Percentiles rank a stretch among this genome's conserved stretches.
Conservation (phyloP, 306 rosid species). For the Casuarina cunninghamiana region DNA sequence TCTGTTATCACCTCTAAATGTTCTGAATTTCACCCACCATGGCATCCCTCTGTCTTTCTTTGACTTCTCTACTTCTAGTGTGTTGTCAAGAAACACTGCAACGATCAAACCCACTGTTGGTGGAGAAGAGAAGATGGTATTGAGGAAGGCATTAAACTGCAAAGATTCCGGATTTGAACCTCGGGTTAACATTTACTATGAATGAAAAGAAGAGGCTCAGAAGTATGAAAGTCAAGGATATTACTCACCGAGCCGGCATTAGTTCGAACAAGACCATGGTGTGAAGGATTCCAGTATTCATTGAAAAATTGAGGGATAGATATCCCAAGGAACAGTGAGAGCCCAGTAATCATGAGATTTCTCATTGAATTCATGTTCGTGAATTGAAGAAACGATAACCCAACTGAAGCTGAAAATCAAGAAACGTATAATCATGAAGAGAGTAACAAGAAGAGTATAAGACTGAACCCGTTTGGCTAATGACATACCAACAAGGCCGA, state of each 20-base stretch:
- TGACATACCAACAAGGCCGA: constrained; percentile 84
- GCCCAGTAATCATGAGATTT: constrained; percentile 87
- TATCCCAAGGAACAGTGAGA: constrained; percentile 84
- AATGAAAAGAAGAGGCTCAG: too few relatives aligned
- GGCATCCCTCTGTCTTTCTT: constrained; percentile 98
- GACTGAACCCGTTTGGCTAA: constrained; percentile 14
- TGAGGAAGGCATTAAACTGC: constrained; percentile 94
- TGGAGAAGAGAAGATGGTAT: constrained; percentile 85
- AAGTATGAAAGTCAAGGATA: neutral
- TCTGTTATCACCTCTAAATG: constrained; percentile 89
- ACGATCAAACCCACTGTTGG: constrained; percentile 78
- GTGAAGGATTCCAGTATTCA: constrained; percentile 54
- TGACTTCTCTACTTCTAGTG: constrained; percentile 78
- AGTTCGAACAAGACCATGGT: constrained; percentile 76
- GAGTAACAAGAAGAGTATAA: constrained; percentile 5
- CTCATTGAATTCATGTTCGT: constrained; percentile 97
- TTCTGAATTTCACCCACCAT: constrained; percentile 97
- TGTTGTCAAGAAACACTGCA: constrained; percentile 92
- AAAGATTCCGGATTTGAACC: neutral
- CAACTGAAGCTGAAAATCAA: constrained; percentile 75
- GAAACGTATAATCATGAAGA: constrained; percentile 16
- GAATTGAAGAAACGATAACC: constrained; percentile 92
- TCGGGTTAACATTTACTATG: neutral
- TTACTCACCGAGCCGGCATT: constrained; percentile 86
- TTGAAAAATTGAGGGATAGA: constrained; percentile 85